phyloP scores from a whole-genome alignment of 2,329 filamentous ascomycete species.

The Alternaria atra region DNA sequence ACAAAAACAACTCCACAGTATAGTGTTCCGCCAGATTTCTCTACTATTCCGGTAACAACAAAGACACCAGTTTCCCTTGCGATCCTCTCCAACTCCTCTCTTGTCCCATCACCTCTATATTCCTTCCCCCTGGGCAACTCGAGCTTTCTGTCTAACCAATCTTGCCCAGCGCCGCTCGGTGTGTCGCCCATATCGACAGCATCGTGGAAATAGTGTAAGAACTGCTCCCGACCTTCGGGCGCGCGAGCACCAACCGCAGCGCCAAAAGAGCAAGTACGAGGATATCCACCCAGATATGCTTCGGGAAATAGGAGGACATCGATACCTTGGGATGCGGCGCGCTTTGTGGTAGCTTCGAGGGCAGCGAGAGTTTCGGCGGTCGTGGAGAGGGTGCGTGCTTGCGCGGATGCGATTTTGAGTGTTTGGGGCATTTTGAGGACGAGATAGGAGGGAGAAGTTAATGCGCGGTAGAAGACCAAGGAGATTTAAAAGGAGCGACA shows the following conservation, averaged over 20 bases:
- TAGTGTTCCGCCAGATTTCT: slow-evolving; percentile 80
- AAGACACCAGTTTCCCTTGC: slow-evolving; percentile 83
- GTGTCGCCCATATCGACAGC: slow-evolving; percentile 88
- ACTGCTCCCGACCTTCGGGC: slow-evolving; percentile 79
- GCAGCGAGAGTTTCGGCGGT: slow-evolving; percentile 69
- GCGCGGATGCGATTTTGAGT: slow-evolving; percentile 60
- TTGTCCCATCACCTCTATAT: slow-evolving; percentile 74
- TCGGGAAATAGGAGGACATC: slow-evolving; percentile 89
- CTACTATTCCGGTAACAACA: slow-evolving; percentile 80
- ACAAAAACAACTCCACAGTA: slow-evolving; percentile 88
- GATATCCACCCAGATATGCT: slow-evolving; percentile 91
- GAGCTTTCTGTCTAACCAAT: slow-evolving; percentile 73
- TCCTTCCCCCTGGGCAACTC: slow-evolving; percentile 58
- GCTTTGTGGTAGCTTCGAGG: slow-evolving; percentile 69
- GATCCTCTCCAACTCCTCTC: slow-evolving; percentile 80
- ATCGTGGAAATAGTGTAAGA: slow-evolving; percentile 77
- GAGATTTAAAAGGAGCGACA: neutral
- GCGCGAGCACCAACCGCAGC: slow-evolving; percentile 75
- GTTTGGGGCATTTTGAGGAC: slow-evolving; percentile 52
- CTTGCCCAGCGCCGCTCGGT: slow-evolving; percentile 71
- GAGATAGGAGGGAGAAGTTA: neutral
- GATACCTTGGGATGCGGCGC: slow-evolving; percentile 67
- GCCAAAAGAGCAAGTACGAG: slow-evolving; percentile 81
- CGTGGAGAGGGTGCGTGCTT: slow-evolving; percentile 58
- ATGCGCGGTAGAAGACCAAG: neutral